Percentiles rank a stretch among this genome's conserved stretches.
Evolutionary conservation across 169 alveolate genomes (phyloP).

Genomic region (Plasmodium billcollinsi): DNA sequence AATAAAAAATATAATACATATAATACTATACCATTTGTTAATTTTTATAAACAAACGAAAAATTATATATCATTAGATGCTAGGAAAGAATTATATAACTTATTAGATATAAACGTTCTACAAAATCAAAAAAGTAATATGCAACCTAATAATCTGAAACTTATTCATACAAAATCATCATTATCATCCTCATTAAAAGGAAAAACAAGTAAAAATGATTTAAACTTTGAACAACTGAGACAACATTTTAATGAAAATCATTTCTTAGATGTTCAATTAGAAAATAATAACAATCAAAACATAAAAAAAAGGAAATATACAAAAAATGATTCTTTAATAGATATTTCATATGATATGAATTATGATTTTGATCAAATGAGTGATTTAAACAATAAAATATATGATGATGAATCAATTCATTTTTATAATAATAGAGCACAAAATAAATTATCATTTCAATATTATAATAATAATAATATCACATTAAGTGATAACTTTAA

Average conservation of each 20-base stretch:
- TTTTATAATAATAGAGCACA: background rate
- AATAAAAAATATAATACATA: slow-evolving; percentile 17
- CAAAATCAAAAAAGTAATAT: slow-evolving; percentile 42
- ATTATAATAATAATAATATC: background rate
- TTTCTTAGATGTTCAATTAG: slow-evolving; percentile 34
- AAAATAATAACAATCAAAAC: background rate
- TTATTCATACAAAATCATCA: slow-evolving; percentile 48
- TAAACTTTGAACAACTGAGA: slow-evolving; percentile 41
- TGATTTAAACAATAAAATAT: slow-evolving; percentile 1
- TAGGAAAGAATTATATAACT: slow-evolving; percentile 46
- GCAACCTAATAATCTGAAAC: slow-evolving; percentile 10
- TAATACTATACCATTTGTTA: slow-evolving; percentile 20
- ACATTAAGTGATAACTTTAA: slow-evolving; percentile 58
- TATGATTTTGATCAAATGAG: slow-evolving; percentile 63
- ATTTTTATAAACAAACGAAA: slow-evolving; percentile 46
- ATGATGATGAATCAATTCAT: background rate
- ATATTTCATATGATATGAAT: slow-evolving; percentile 16
- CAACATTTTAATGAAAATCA: slow-evolving; percentile 43
- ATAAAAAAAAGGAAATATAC: slow-evolving; percentile 6
- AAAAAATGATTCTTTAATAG: slow-evolving; percentile 7
- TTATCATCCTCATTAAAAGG: slow-evolving; percentile 8
- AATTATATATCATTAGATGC: slow-evolving; percentile 37
- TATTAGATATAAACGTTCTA: slow-evolving; percentile 20
- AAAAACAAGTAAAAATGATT: slow-evolving; percentile 5
- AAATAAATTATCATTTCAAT: slow-evolving; percentile 1